Base-by-base conservation (phyloP, 164 flowering plant genomes). In the Taxillus chinensis region DNA sequence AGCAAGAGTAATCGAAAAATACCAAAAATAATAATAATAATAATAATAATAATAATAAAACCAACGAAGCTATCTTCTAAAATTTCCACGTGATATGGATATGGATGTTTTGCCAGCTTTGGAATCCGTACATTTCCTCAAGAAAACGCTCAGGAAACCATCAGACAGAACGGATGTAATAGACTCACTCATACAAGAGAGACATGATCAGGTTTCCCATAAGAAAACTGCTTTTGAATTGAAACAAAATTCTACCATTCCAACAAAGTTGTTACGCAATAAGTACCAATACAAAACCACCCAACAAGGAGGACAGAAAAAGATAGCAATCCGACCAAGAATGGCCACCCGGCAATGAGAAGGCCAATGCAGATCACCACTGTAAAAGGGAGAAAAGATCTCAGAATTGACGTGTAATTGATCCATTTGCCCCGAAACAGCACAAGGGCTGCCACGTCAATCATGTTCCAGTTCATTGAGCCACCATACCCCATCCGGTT, bases 401-500 rank as follows among this genome's bases (percentile, higher is more conserved):
- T 76, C 7, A 89, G 9, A 13, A 85, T 57, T 2, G 96, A 82
- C 76, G 73, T 73, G 38, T 17, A 9, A 60, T 78, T 78, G 42
- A 90, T 80, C 98, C 98, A 93, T 3, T 59, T 76, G 45, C 96
- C 98, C 64, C 81, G 79, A 42, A 71, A 66, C 39, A 88, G 74
- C 16, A 93, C 61, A 11, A 90, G 79, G 45, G 75, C 79, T 7
- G 78, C 95, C 49, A 88, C 90, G 59, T 75, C 78, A 3, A 90
- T 63, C 86, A 93, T 83, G 77, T 88, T 93, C 98, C 98, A 93
- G 3, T 66, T 70, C 78, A 83, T 73, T 60, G 85, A 80, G 9
- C 90, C 90, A 38, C 75, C 81, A 63, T 88, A 90, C 56, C 81
- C 71, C 41, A 90, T 74, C 50, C 89, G 77, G 58, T 93, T 93